These are phyloP conservation scores for Mrakia frigida DNA, from an alignment of 768 basidiomycete species.

Conservation along the genomic window DNA sequence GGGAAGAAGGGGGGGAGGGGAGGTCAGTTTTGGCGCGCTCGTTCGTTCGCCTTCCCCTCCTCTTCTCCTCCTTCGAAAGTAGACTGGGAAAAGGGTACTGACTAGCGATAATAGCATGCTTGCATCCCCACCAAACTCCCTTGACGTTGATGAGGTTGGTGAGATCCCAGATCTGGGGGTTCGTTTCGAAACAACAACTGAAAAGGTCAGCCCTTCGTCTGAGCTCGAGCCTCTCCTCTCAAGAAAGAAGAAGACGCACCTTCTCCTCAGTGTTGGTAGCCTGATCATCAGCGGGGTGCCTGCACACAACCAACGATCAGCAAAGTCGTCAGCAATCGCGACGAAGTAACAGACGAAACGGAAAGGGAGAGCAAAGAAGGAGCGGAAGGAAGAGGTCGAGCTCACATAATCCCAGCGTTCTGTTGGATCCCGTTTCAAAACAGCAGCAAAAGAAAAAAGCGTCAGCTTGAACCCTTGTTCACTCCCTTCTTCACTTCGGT, in stretches of 20 bases:
- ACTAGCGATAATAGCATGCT: slow-evolving; percentile 89
- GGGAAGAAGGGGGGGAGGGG: neutral
- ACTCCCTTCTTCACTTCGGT: neutral
- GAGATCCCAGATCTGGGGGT: slow-evolving; percentile 66
- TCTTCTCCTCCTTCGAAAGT: neutral
- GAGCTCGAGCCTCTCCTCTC: neutral
- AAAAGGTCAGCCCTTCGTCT: neutral
- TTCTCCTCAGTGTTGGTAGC: slow-evolving; percentile 92
- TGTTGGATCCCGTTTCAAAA: neutral
- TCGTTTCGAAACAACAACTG: neutral
- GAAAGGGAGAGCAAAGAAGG: neutral
- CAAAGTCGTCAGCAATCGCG: neutral
- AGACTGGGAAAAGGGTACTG: slow-evolving; percentile 26
- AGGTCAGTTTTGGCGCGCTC: neutral
- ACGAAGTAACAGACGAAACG: neutral
- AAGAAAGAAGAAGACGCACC: neutral
- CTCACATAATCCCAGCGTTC: slow-evolving; percentile 73
- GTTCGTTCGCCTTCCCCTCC: neutral
- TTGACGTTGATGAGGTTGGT: slow-evolving; percentile 40
- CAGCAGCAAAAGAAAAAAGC: neutral
- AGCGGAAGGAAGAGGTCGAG: neutral
- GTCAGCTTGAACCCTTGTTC: neutral
- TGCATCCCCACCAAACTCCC: slow-evolving; percentile 74
- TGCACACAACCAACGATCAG: neutral
- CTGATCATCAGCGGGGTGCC: slow-evolving; percentile 81